A percentile compares a stretch with the other conserved stretches of the same genome.
These are phyloP conservation scores for Ceratobasidium sp. DNA, from an alignment of 1,284 basidiomycete species.

Conservation along the genomic window DNA sequence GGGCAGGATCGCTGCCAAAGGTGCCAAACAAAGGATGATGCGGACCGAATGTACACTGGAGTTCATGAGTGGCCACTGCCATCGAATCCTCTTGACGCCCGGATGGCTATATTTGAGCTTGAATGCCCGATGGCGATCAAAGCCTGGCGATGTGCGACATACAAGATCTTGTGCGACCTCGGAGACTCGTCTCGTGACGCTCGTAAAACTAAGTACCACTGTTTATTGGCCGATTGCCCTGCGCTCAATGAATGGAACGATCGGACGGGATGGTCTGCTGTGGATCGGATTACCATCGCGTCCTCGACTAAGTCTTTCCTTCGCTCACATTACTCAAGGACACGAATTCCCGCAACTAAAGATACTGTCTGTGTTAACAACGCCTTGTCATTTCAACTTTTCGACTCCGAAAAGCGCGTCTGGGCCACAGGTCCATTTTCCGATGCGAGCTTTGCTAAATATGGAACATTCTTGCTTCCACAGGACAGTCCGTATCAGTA, in stretches of 20 bases:
- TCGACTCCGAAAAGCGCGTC: neutral
- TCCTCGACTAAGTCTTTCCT: constrained; percentile 39
- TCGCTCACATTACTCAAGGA: constrained; percentile 12
- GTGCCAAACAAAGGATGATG: constrained; percentile 52
- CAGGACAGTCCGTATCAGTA: constrained; percentile 15
- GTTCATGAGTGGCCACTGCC: constrained; percentile 65
- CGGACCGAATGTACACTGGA: constrained; percentile 51
- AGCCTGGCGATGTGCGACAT: constrained; percentile 60
- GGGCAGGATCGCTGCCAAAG: constrained; percentile 51
- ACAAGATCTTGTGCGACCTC: constrained; percentile 49
- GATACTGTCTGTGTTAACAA: constrained; percentile 24
- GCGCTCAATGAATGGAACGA: too few species aligned
- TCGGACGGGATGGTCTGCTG: neutral
- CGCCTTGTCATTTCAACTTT: constrained; percentile 14
- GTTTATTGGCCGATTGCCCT: neutral
- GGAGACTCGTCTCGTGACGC: neutral
- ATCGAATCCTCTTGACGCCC: constrained; percentile 45
- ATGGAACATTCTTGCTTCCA: constrained; percentile 24
- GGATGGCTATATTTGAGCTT: constrained; percentile 60
- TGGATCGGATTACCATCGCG: constrained; percentile 27
- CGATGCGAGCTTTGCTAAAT: neutral
- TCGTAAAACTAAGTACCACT: neutral
- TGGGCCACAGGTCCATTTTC: constrained; percentile 7
- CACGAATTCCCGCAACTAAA: constrained; percentile 18
- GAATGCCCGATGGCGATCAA: constrained; percentile 56